Evolutionary conservation across 208 protist species (phyloP), one percentile per base, ranked within the genome.

Genomic region (Lotmaria passim): DNA sequence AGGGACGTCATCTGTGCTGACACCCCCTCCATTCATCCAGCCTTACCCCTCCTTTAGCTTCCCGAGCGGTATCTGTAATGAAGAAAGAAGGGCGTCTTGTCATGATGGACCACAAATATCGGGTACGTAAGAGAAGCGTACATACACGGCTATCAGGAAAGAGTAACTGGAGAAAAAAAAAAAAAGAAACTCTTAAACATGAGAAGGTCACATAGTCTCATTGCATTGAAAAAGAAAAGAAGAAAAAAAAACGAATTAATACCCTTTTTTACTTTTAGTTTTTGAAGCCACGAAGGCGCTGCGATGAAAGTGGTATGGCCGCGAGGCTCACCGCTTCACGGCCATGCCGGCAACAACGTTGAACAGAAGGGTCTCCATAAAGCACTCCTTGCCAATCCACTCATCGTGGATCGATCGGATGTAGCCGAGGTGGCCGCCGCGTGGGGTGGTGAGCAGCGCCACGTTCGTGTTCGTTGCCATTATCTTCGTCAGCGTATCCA

Each of bases 351-450:
- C 60, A 1, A 44, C 48, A n/a, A 69, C 31, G 6, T 58, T 14
- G 34, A 69, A 81, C 24, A 79, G 24, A 26, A 86, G 23, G 11
- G 50, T 77, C 31, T 88, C 86, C 58, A 89, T 71, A 28, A 77
- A 30, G 11, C 56, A 85, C 30, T 85, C 80, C n/a, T 52, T 57
- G 24, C 66, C 74, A 24, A 52, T 48, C 82, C 80, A 89, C 67
- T 89, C 83, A 1, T 77, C 70, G 15, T 51, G 39, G 0, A 82
- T 52, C 6, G 58, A 66, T 34, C 74, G 60, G 44, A 85, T 69
- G 73, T 81, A 90, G n/a, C 84, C 84, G 23, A 93, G 57, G 41
- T 93, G 85, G 12, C 85, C 84, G 17, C 89, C 89, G 41, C 69
- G 62, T 2, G 85, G 89, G 6, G 86, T 65, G 39, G 76, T 41